A percentile compares a stretch with the other conserved stretches of the same genome.
Conservation (phyloP, 108 stramenopile genomes). For the Cylindrotheca fusiformis region DNA sequence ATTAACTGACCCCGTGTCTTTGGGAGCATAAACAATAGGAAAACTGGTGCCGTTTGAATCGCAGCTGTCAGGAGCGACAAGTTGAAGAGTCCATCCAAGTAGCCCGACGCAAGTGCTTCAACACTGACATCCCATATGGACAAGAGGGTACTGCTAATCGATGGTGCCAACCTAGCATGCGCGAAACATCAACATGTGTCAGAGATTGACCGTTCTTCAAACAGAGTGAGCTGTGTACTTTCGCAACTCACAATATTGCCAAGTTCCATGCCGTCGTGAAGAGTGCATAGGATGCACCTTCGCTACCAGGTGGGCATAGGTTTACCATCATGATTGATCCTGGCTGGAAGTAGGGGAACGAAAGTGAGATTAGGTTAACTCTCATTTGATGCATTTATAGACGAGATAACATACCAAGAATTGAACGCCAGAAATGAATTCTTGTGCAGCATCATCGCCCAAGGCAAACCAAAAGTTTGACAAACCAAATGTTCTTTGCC, state of each 20-base stretch:
- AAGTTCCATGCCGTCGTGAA: conserved; percentile 59
- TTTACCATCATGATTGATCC: conserved; percentile 83
- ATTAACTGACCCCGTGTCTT: conserved; percentile 61
- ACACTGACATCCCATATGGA: conserved; percentile 76
- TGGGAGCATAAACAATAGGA: conserved; percentile 58
- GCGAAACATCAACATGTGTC: too few species aligned
- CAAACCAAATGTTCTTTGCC: conserved; percentile 67
- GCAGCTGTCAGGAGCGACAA: conserved; percentile 64
- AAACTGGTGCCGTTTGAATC: conserved; percentile 57
- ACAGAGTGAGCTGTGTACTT: too few species aligned
- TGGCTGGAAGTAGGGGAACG: conserved; percentile 31
- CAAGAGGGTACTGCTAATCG: conserved; percentile 51
- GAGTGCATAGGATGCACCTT: conserved; percentile 72
- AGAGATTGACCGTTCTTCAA: too few species aligned
- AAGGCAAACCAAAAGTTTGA: conserved; percentile 69
- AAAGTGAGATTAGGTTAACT: background rate
- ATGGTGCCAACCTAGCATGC: conserved; percentile 35
- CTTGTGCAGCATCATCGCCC: conserved; percentile 78
- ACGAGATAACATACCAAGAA: too few species aligned
- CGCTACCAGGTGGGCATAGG: conserved; percentile 61
- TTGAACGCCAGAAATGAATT: conserved; percentile 72
- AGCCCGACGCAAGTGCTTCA: conserved; percentile 52
- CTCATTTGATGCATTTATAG: background rate
- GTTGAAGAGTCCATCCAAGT: conserved; percentile 53
- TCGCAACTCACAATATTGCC: conserved; percentile 14